Evolutionary conservation across 805 yeast species (phyloP), one percentile per base, ranked within the genome.

Genomic region (Barnettozyma pratensis): DNA sequence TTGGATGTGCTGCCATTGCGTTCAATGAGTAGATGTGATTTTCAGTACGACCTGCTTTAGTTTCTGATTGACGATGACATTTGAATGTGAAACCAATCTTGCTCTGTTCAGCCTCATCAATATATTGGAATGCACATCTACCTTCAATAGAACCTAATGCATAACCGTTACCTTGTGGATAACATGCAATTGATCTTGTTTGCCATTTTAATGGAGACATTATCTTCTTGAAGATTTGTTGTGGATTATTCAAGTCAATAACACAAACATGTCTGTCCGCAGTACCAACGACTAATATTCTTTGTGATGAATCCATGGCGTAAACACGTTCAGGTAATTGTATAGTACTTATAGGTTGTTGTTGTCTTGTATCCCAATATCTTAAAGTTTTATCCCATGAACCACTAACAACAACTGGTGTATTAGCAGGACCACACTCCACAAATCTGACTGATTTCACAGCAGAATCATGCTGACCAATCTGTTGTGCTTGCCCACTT

Each of bases 81-180:
- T 88, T 87, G 77, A 94, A 94, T 5, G 97, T 84, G 65, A 92
- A 94, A 3, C 94, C 94, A 35, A 65, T 65, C 56, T 80, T 77
- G 48, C 75, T 74, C 61, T 85, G 95, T 58, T 85, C 89, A 45
- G 74, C 75, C 27, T 88, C 96, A 59, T 87, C 95, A 47, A 92
- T 81, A 64, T 91, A 94, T 64, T 89, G 96, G 58, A 94, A 83
- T 11, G 96, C 96, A 69, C 98, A 89, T 56, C 99, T 77, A 34
- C 98, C 98, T 69, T 94, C 99, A 42, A 92, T 80, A 6, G 96
- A 85, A 5, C 96, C 98, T 43, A 94, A 69, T 1, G 96, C 97
- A 67, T 77, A 94, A 8, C 98, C 97, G 60, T 87, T 84, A 10
- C 96, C 98, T 54, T 81, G 83, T n/a, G 91, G 91, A 65, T 83